phyloP scores from a whole-genome alignment of 1,139 yeast species.

The Neolecta irregularis region DNA sequence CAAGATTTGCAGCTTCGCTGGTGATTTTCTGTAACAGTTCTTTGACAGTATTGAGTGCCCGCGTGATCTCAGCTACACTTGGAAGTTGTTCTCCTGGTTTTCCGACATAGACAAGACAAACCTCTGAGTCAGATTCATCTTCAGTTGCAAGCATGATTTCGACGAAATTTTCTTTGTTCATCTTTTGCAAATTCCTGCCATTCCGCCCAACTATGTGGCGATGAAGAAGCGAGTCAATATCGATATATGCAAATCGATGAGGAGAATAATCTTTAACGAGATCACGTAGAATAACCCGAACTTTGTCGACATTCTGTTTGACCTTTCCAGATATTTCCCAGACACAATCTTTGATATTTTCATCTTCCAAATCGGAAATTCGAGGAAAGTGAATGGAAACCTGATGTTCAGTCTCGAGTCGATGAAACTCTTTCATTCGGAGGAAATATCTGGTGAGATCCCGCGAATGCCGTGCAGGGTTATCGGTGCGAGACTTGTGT shows the following conservation, averaged over 20 bases:
- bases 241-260: constrained; percentile 43
- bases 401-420: constrained; percentile 28
- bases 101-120: constrained; percentile 31
- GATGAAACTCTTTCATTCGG: constrained; percentile 32
- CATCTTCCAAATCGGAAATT: constrained; percentile 24
- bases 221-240: constrained; percentile 55
- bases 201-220: constrained; percentile 29
- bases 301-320: constrained; percentile 32
- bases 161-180: constrained; percentile 37
- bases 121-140: constrained; percentile 24
- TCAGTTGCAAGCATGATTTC: constrained; percentile 42
- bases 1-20: constrained; percentile 40
- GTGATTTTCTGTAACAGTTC: constrained; percentile 44
- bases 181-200: constrained; percentile 29
- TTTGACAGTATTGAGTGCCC: constrained; percentile 29
- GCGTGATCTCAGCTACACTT: constrained; percentile 24
- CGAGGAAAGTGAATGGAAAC: constrained; percentile 46
- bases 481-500: constrained; percentile 37
- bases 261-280: constrained; percentile 59
- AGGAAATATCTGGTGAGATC: constrained; percentile 53
- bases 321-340: constrained; percentile 34
- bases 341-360: constrained; percentile 26
- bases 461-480: constrained; percentile 58
- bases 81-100: constrained; percentile 33
- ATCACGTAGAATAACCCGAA: constrained; percentile 36